phyloP scores from a whole-genome alignment of 2,329 filamentous ascomycete species.

The Venturia effusa region DNA sequence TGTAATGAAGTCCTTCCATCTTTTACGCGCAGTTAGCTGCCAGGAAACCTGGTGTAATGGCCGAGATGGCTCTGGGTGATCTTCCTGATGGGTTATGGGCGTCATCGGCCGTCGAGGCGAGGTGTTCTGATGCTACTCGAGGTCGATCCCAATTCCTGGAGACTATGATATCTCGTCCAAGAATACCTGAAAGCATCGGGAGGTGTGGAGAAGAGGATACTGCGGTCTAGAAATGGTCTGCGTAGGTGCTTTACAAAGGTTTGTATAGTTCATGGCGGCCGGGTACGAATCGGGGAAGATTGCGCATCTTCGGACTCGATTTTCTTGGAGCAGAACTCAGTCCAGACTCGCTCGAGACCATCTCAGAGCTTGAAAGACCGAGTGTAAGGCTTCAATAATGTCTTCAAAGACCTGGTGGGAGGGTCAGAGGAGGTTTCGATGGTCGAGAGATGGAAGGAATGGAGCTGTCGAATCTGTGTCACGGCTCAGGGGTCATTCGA shows the following conservation, averaged over 20 bases:
- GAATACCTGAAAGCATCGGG: not conserved
- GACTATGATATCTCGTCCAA: not conserved
- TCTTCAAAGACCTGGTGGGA: not conserved
- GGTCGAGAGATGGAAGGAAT: not conserved
- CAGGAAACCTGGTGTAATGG: not conserved
- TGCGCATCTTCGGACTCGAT: not conserved
- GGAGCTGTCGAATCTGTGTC: not conserved
- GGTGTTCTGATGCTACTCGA: not conserved
- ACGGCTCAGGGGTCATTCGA: not conserved
- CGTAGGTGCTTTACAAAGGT: not conserved
- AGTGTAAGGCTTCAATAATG: not conserved
- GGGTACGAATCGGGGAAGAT: not conserved
- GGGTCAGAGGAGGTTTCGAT: not conserved
- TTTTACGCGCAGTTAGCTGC: not conserved
- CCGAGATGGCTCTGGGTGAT: not conserved
- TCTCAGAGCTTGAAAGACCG: not conserved
- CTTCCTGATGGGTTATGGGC: not conserved
- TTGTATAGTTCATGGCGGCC: not conserved
- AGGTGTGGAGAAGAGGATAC: not conserved
- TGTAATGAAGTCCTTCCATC: not conserved
- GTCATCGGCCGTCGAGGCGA: not conserved
- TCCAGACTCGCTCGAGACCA: not conserved
- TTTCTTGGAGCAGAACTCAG: not conserved
- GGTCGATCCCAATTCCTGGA: not conserved
- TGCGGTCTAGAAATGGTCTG: not conserved